Evolutionary conservation across 2,329 filamentous ascomycete species (phyloP).

Genomic region (Exophiala bonariae): DNA sequence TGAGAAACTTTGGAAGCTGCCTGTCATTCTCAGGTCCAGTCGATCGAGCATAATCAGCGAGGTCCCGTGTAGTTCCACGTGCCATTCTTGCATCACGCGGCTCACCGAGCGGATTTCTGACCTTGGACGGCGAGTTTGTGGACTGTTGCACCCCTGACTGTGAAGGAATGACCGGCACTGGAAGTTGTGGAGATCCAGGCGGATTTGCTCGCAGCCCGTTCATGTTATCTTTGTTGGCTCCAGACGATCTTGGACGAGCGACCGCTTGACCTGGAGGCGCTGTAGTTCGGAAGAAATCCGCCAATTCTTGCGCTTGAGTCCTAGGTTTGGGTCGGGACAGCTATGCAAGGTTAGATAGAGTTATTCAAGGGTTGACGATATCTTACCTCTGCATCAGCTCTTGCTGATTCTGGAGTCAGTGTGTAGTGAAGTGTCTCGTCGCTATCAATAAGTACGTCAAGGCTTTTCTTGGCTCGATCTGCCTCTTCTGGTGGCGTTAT

Average conservation of each 20-base stretch:
- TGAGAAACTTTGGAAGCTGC: constrained; percentile 25
- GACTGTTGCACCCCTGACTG: constrained; percentile 4
- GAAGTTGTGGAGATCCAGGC: constrained; percentile 12
- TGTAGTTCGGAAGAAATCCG: constrained; percentile 39
- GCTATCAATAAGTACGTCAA: constrained; percentile 79
- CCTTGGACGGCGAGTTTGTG: constrained; percentile 21
- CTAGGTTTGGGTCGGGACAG: constrained; percentile 34
- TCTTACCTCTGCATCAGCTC: constrained; percentile 67
- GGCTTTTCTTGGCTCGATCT: constrained; percentile 62
- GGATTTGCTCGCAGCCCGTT: constrained; percentile 28
- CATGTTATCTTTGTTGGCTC: constrained; percentile 19
- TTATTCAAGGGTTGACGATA: background rate
- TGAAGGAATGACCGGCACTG: constrained; percentile 3
- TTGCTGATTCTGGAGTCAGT: constrained; percentile 76
- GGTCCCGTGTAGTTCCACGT: constrained; percentile 68
- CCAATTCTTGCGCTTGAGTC: constrained; percentile 36
- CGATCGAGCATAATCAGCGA: constrained; percentile 85
- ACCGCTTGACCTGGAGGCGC: constrained; percentile 32
- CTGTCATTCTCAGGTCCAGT: constrained; percentile 66
- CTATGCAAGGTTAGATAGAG: constrained; percentile 7
- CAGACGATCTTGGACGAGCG: constrained; percentile 16
- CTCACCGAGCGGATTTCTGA: constrained; percentile 34
- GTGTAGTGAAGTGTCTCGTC: constrained; percentile 82
- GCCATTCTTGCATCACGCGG: constrained; percentile 74
- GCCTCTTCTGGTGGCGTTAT: constrained; percentile 26